These are phyloP conservation scores for Penicillium ucsense DNA, from an alignment of 495 filamentous ascomycete genomes.

Conservation along the genomic window DNA sequence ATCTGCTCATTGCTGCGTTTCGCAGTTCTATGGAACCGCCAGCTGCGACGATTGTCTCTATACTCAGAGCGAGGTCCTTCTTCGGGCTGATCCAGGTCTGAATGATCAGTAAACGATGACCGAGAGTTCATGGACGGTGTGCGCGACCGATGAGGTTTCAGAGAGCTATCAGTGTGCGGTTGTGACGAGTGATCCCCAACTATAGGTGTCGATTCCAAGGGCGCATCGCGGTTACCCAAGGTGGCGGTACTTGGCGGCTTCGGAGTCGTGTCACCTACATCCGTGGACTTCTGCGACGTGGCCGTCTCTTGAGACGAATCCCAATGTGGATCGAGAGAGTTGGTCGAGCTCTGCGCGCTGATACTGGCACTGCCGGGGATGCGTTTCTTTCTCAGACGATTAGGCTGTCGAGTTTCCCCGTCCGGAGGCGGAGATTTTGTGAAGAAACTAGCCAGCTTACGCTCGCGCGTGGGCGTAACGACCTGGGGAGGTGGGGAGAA, in stretches of 20 bases:
- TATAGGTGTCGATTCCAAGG: slow-evolving; percentile 15
- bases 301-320: slow-evolving; percentile 10
- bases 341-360: slow-evolving; percentile 78
- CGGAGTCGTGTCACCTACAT: slow-evolving; percentile 27
- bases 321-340: slow-evolving; percentile 45
- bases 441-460: slow-evolving; percentile 60
- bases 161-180: slow-evolving; percentile 35
- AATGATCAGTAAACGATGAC: slow-evolving; percentile 68
- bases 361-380: slow-evolving; percentile 61
- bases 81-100: slow-evolving; percentile 63
- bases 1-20: slow-evolving; percentile 47
- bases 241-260: slow-evolving; percentile 18
- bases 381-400: slow-evolving; percentile 79
- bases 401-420: slow-evolving; percentile 54
- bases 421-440: slow-evolving; percentile 47
- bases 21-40: slow-evolving; percentile 56
- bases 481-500: slow-evolving; percentile 29
- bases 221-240: slow-evolving; percentile 12
- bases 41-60: slow-evolving; percentile 50
- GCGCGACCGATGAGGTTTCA: slow-evolving; percentile 54
- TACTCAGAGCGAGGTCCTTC: slow-evolving; percentile 51
- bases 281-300: slow-evolving; percentile 7
- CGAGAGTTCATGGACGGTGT: slow-evolving; percentile 59
- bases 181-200: slow-evolving; percentile 10
- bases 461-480: slow-evolving; percentile 59